These are phyloP conservation scores for Clohesyomyces aquaticus DNA, from an alignment of 495 filamentous ascomycete species.

Conservation along the genomic window DNA sequence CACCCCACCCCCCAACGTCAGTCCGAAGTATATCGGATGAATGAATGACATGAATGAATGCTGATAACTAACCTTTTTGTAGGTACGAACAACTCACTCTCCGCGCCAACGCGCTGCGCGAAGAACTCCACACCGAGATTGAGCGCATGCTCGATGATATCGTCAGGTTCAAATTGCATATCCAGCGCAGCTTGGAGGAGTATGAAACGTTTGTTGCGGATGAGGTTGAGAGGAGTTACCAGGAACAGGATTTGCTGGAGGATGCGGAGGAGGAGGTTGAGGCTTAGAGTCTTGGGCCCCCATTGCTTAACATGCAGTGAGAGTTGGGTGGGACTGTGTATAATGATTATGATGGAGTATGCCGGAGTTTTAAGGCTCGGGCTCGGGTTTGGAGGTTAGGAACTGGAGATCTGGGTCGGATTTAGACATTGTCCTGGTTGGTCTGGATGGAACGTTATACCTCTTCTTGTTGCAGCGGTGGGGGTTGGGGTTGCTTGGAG, in stretches of 20 bases:
- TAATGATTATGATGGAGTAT: no score
- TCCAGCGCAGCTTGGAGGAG: slow-evolving; percentile 87
- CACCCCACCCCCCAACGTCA: no score
- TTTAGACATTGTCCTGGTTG: no score
- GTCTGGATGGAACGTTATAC: no score
- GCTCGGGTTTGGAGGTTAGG: no score
- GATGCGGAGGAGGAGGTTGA: slow-evolving; percentile 34
- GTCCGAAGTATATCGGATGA: no score
- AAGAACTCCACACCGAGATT: slow-evolving; percentile 93
- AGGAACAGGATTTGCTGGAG: slow-evolving; percentile 43
- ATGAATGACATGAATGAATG: not conserved
- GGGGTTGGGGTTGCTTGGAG: no score
- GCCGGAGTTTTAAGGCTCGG: no score
- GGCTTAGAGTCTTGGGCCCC: slow-evolving; percentile 1
- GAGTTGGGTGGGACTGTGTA: no score
- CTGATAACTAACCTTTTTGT: slow-evolving; percentile 14
- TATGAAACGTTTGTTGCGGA: slow-evolving; percentile 91
- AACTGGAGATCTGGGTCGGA: no score
- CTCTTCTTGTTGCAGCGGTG: no score
- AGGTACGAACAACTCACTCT: slow-evolving; percentile 90
- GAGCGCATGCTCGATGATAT: slow-evolving; percentile 96
- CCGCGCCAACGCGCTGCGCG: slow-evolving; percentile 78
- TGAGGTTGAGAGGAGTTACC: slow-evolving; percentile 79
- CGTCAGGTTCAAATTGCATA: slow-evolving; percentile 97
- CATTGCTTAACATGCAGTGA: no score